phyloP scores from a whole-genome alignment of 2,329 filamentous ascomycete species.

The Pseudogymnoascus sp. region DNA sequence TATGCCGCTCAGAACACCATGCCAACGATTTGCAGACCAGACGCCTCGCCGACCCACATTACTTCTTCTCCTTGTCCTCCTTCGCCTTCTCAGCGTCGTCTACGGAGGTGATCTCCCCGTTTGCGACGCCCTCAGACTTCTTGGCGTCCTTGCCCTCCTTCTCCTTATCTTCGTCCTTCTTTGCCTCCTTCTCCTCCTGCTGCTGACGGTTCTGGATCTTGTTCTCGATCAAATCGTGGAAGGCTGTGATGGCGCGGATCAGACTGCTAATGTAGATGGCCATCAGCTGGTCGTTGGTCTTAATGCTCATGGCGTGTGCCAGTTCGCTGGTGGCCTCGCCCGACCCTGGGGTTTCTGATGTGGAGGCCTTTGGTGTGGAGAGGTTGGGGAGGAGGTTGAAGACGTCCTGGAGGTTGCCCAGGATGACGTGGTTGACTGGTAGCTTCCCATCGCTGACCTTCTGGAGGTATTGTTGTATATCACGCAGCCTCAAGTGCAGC shows the following conservation, averaged over 20 bases:
- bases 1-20: conserved; percentile 22
- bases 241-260: conserved; percentile 95
- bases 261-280: conserved; percentile 94
- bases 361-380: conserved; percentile 67
- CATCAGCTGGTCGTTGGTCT: conserved; percentile 99
- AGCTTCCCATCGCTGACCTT: conserved; percentile 91
- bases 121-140: conserved; percentile 42
- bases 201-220: conserved; percentile 99
- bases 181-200: conserved; percentile 86
- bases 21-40: conserved; percentile 16
- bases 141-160: conserved; percentile 64
- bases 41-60: conserved; percentile 23
- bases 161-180: conserved; percentile 53
- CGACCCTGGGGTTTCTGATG: conserved; percentile 42
- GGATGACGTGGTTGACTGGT: conserved; percentile 92
- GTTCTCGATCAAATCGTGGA: conserved; percentile 99
- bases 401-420: conserved; percentile 97
- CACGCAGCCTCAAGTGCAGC: conserved; percentile 84
- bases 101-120: conserved; percentile 40
- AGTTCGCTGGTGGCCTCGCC: conserved; percentile 64
- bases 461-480: conserved; percentile 91
- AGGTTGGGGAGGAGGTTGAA: conserved; percentile 98
- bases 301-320: conserved; percentile 93
- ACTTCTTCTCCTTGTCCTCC: conserved; percentile 46
- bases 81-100: conserved; percentile 44